These are phyloP conservation scores for Zymoseptoria ardabiliae DNA, from an alignment of 2,329 filamentous ascomycete genomes.

Conservation along the genomic window DNA sequence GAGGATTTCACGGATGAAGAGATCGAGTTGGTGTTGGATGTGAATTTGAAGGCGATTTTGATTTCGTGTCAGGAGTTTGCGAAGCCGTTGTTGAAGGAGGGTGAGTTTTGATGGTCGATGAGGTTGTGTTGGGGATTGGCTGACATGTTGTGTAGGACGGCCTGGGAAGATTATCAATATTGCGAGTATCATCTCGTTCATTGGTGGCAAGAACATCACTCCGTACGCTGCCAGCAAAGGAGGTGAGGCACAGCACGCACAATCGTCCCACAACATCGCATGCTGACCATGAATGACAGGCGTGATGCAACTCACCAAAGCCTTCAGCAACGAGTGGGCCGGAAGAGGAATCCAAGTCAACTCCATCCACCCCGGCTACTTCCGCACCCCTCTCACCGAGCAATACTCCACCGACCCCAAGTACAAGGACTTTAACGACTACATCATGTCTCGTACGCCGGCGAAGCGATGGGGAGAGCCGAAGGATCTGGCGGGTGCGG, in stretches of 20 bases:
- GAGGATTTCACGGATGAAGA: constrained; percentile 26
- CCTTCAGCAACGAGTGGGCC: constrained; percentile 78
- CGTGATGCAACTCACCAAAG: constrained; percentile 75
- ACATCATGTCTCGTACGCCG: constrained; percentile 71
- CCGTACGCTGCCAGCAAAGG: constrained; percentile 82
- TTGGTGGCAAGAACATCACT: constrained; percentile 59
- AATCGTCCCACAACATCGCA: too few species aligned
- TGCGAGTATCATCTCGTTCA: constrained; percentile 19
- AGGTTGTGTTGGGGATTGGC: background rate
- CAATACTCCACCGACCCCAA: constrained; percentile 20
- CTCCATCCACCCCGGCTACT: constrained; percentile 66
- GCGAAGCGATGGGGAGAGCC: constrained; percentile 74
- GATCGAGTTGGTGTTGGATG: constrained; percentile 22
- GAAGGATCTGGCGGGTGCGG: constrained; percentile 77
- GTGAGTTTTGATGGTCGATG: background rate
- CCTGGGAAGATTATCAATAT: constrained; percentile 25
- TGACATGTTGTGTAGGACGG: constrained; percentile 2
- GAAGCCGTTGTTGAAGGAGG: constrained; percentile 17
- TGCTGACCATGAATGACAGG: constrained; percentile 24
- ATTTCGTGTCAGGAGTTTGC: constrained; percentile 20
- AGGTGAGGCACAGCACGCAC: constrained; percentile 27
- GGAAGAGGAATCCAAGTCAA: constrained; percentile 71
- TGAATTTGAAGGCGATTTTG: constrained; percentile 21
- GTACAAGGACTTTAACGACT: constrained; percentile 49
- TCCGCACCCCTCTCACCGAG: constrained; percentile 18